These are phyloP conservation scores for Taxillus chinensis DNA, from an alignment of 164 flowering plant genomes.

Conservation along the genomic window DNA sequence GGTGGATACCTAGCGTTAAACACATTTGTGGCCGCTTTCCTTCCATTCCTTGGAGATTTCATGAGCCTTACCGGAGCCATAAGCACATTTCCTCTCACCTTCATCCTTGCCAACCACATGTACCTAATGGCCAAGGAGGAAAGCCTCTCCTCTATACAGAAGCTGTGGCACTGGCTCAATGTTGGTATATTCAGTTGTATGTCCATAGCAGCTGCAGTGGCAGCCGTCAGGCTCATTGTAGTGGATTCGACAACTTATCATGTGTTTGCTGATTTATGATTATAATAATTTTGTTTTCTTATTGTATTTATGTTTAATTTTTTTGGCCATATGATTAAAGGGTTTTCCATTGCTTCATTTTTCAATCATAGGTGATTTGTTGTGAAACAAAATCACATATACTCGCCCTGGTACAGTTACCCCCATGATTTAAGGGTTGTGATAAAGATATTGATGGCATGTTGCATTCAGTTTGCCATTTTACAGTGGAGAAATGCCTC, in stretches of 20 bases:
- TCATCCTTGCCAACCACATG: slow-evolving; percentile 3
- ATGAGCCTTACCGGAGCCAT: slow-evolving; percentile 4
- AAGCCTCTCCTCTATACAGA: neutral
- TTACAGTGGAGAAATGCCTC: too few species aligned
- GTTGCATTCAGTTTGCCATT: too few species aligned
- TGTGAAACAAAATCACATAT: too few species aligned
- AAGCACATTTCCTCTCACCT: slow-evolving; percentile 6
- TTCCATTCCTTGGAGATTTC: slow-evolving; percentile 4
- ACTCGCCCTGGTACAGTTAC: too few species aligned
- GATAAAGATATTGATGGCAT: too few species aligned
- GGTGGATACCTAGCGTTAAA: neutral
- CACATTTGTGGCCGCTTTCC: neutral
- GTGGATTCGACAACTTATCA: neutral
- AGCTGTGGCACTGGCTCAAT: slow-evolving; percentile 1
- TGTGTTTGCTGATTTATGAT: slow-evolving; percentile 4
- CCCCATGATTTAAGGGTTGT: too few species aligned
- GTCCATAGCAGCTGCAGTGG: neutral
- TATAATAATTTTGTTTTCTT: neutral
- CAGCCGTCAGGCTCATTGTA: neutral
- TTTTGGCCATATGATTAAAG: too few species aligned
- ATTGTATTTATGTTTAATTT: neutral
- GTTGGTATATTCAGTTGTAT: neutral
- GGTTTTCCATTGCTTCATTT: too few species aligned
- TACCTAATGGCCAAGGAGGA: neutral
- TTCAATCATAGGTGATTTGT: too few species aligned